These are phyloP conservation scores for Fusarium sp. DNA, from an alignment of 2,329 filamentous ascomycete genomes.

Conservation along the genomic window DNA sequence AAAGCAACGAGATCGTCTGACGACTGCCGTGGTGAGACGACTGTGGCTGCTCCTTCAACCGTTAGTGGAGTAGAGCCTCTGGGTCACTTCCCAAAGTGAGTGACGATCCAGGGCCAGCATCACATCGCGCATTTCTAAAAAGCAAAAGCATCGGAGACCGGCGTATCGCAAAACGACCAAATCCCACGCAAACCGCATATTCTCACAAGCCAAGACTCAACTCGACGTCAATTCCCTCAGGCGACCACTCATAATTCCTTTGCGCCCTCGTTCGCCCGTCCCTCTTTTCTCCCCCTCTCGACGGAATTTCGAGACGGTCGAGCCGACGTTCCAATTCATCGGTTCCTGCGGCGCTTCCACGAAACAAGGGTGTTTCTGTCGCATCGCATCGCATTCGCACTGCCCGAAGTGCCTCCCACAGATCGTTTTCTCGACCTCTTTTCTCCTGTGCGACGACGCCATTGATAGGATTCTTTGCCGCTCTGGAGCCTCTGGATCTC, in stretches of 20 bases:
- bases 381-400: slow-evolving; percentile 36
- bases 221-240: slow-evolving; percentile 19
- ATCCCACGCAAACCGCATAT: slow-evolving; percentile 32
- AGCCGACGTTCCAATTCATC: slow-evolving; percentile 23
- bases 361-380: slow-evolving; percentile 28
- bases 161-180: slow-evolving; percentile 38
- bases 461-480: slow-evolving; percentile 4
- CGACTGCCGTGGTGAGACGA: slow-evolving; percentile 44
- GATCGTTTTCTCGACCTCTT: slow-evolving; percentile 7
- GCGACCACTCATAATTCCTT: slow-evolving; percentile 32
- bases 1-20: slow-evolving; percentile 47
- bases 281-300: slow-evolving; percentile 26
- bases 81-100: slow-evolving; percentile 44
- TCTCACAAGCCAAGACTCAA: slow-evolving; percentile 23
- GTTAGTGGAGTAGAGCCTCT: slow-evolving; percentile 38
- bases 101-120: slow-evolving; percentile 41
- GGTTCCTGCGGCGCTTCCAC: slow-evolving; percentile 15
- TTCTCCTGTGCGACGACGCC: slow-evolving; percentile 16
- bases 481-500: slow-evolving; percentile 23
- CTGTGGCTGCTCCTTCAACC: slow-evolving; percentile 39
- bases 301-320: slow-evolving; percentile 26
- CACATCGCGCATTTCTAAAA: slow-evolving; percentile 48
- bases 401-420: slow-evolving; percentile 14
- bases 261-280: slow-evolving; percentile 15
- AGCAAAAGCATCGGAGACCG: slow-evolving; percentile 45